Percentiles rank a stretch among this genome's conserved stretches.
Conservation (phyloP, 2,329 filamentous ascomycete genomes). For the Microcyclospora pomicola region DNA sequence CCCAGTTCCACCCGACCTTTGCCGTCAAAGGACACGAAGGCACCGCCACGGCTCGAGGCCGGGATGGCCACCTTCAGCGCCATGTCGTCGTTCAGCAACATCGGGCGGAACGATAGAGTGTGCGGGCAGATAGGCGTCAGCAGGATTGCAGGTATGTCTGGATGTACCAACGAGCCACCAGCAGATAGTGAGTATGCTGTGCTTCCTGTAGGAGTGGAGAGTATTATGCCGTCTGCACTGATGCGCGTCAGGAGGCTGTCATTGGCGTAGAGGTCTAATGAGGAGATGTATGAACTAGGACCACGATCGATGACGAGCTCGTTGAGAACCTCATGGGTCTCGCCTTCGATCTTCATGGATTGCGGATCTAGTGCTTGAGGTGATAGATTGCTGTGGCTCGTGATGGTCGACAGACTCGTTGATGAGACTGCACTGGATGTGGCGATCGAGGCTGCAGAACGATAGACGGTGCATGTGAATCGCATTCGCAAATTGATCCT, state of each 20-base stretch:
- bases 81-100: slow-evolving; percentile 94
- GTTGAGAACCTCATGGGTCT: slow-evolving; percentile 96
- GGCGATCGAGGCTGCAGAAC: slow-evolving; percentile 35
- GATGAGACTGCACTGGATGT: slow-evolving; percentile 13
- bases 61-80: slow-evolving; percentile 81
- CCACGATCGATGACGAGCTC: slow-evolving; percentile 97
- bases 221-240: slow-evolving; percentile 94
- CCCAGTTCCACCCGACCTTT: slow-evolving; percentile 88
- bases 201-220: slow-evolving; percentile 79
- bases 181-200: slow-evolving; percentile 95
- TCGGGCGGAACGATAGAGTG: slow-evolving; percentile 89
- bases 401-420: slow-evolving; percentile 19
- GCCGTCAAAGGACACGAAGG: slow-evolving; percentile 94
- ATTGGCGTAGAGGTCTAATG: slow-evolving; percentile 90
- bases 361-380: slow-evolving; percentile 21
- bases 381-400: slow-evolving; percentile 2
- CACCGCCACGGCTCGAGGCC: slow-evolving; percentile 70
- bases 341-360: slow-evolving; percentile 63
- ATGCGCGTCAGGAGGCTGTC: slow-evolving; percentile 90
- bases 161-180: slow-evolving; percentile 87
- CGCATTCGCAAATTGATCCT: slow-evolving; percentile 96
- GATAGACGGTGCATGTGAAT: slow-evolving; percentile 95
- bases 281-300: slow-evolving; percentile 91
- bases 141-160: slow-evolving; percentile 90
- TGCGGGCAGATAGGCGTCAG: slow-evolving; percentile 96